These are phyloP conservation scores for Calendula officinalis DNA, from an alignment of 129 eudicot species.

Conservation along the genomic window DNA sequence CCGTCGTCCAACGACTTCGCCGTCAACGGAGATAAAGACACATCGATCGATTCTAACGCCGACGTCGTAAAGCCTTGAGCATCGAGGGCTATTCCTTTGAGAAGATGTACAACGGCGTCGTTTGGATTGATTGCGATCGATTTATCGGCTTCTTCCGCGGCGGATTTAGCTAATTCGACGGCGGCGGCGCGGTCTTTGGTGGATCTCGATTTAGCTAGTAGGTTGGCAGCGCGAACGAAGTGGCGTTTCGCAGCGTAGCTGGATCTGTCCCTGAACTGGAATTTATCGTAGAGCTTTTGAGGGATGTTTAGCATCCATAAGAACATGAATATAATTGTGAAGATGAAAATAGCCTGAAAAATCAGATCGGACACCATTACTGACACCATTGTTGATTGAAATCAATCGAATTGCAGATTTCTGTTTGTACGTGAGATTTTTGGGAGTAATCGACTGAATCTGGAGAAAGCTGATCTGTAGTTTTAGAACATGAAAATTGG, in stretches of 20 bases:
- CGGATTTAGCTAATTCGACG: constrained; percentile 41
- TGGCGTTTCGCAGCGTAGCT: constrained; percentile 64
- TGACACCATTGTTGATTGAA: constrained; percentile 2
- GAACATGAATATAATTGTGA: constrained; percentile 43
- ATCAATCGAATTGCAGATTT: neutral
- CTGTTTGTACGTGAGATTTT: neutral
- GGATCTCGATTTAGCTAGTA: constrained; percentile 52
- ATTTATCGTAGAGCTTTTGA: constrained; percentile 41
- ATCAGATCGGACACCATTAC: constrained; percentile 53
- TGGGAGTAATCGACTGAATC: neutral
- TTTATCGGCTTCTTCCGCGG: constrained; percentile 58
- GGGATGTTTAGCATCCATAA: constrained; percentile 54
- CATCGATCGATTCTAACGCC: constrained; percentile 56
- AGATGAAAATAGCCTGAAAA: constrained; percentile 41
- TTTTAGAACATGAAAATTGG: neutral
- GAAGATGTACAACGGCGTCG: constrained; percentile 76
- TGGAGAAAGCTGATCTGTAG: neutral
- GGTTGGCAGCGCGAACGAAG: constrained; percentile 78
- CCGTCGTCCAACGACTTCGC: constrained; percentile 46
- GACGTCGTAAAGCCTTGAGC: constrained; percentile 62
- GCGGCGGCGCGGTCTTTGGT: constrained; percentile 30
- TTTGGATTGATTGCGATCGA: constrained; percentile 51
- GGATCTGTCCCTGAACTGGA: constrained; percentile 34
- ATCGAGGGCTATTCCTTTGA: constrained; percentile 61
- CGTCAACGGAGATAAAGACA: constrained; percentile 61